Percentiles rank a stretch among this genome's conserved stretches.
Evolutionary conservation across 495 filamentous ascomycete genomes (phyloP).

Genomic region (Neurospora africana): DNA sequence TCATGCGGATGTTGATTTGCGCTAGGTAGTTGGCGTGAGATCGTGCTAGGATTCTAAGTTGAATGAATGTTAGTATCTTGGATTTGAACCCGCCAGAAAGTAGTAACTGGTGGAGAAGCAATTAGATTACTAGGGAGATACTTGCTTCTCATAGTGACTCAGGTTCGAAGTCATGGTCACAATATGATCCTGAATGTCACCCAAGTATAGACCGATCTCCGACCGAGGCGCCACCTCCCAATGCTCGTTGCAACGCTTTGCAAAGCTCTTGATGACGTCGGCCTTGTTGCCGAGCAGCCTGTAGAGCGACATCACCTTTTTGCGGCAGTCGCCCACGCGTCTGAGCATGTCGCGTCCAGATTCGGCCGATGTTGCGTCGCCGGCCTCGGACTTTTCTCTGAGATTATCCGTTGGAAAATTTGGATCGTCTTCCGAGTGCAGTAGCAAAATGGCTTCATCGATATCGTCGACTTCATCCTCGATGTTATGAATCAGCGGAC

Average conservation of each 20-base stretch:
- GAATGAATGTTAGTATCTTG: slow-evolving; percentile 3
- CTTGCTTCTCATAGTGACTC: slow-evolving; percentile 89
- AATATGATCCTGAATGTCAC: slow-evolving; percentile 98
- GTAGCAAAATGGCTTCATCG: slow-evolving; percentile 66
- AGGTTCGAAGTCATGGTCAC: slow-evolving; percentile 96
- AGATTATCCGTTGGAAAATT: background rate
- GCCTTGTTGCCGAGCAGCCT: slow-evolving; percentile 92
- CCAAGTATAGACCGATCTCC: slow-evolving; percentile 91
- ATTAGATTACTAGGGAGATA: slow-evolving; percentile 6
- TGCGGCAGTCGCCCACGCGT: slow-evolving; percentile 83
- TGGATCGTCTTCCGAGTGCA: slow-evolving; percentile 50
- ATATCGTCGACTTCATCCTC: slow-evolving; percentile 86
- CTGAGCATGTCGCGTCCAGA: slow-evolving; percentile 74
- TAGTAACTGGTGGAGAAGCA: background rate
- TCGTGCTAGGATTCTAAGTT: slow-evolving; percentile 67
- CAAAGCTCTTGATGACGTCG: slow-evolving; percentile 97
- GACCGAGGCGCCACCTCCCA: slow-evolving; percentile 93
- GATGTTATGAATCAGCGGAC: slow-evolving; percentile 78
- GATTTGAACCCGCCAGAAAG: background rate
- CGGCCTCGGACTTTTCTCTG: slow-evolving; percentile 31
- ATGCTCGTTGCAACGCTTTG: slow-evolving; percentile 96
- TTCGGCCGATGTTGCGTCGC: slow-evolving; percentile 34
- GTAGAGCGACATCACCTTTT: slow-evolving; percentile 92
- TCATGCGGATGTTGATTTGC: slow-evolving; percentile 87
- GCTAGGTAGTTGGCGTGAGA: slow-evolving; percentile 96